Percentiles rank a stretch among this genome's conserved stretches.
These are phyloP conservation scores for Artemisia tridentata DNA, from an alignment of 129 eudicot genomes.

Conservation along the genomic window DNA sequence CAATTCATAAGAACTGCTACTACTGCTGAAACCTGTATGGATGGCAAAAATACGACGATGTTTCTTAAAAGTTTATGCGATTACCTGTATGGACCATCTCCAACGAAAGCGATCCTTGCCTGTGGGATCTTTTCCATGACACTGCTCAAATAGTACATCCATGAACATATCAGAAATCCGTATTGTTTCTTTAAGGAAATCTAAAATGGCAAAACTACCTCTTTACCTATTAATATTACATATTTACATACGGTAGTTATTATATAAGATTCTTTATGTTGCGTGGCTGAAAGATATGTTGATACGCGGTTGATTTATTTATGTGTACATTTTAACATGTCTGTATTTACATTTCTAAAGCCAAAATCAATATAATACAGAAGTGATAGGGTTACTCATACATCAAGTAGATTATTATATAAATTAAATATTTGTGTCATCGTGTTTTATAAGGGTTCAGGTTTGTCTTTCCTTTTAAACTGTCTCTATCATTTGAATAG, in stretches of 20 bases:
- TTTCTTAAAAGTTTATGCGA: background rate
- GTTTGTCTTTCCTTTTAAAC: too few relatives aligned
- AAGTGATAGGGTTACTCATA: background rate
- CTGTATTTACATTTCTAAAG: background rate
- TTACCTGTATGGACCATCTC: constrained; percentile 98
- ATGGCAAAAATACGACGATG: background rate
- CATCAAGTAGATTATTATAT: background rate
- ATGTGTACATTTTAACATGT: background rate
- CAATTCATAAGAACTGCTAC: too few relatives aligned
- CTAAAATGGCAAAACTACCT: too few relatives aligned
- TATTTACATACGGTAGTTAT: too few relatives aligned
- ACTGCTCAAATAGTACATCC: constrained; percentile 36
- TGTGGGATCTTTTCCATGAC: constrained; percentile 90
- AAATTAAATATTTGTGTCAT: too few relatives aligned
- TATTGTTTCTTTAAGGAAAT: background rate
- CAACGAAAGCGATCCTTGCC: constrained; percentile 91
- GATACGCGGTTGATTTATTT: background rate
- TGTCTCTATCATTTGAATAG: too few relatives aligned
- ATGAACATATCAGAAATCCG: background rate
- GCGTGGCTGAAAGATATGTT: too few relatives aligned
- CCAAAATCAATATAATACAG: background rate
- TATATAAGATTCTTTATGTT: too few relatives aligned
- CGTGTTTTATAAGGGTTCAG: too few relatives aligned
- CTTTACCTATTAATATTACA: too few relatives aligned
- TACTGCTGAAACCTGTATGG: too few relatives aligned